Conservation (phyloP, 2,329 filamentous ascomycete genomes). For the Colletotrichum chrysophilum region DNA sequence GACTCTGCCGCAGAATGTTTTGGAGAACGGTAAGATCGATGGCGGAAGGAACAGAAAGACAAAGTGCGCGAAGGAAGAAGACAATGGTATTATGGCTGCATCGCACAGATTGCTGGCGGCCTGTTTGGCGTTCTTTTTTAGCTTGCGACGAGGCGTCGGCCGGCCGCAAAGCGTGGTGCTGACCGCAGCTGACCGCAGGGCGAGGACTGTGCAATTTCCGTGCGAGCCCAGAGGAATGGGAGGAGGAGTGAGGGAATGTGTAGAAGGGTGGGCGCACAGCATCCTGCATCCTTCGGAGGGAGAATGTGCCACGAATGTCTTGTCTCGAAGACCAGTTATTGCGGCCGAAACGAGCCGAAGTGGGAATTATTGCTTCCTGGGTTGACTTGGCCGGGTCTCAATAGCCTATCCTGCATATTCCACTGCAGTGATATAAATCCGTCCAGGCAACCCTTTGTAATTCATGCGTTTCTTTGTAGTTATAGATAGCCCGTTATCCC, state of each 20-base stretch:
- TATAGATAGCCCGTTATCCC: neutral
- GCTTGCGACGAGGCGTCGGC: constrained; percentile 11
- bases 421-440: neutral
- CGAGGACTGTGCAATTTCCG: constrained; percentile 11
- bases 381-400: neutral
- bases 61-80: neutral
- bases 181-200: constrained; percentile 21
- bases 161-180: constrained; percentile 14
- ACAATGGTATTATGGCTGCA: constrained; percentile 18
- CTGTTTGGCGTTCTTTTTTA: constrained; percentile 11
- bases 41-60: neutral
- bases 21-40: neutral
- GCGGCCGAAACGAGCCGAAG: neutral
- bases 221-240: neutral
- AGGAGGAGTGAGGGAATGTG: constrained; percentile 6
- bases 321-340: neutral
- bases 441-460: neutral
- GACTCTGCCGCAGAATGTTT: neutral
- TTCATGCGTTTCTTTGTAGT: neutral
- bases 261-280: neutral
- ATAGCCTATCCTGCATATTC: neutral
- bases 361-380: neutral
- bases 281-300: neutral
- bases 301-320: constrained; percentile 1
- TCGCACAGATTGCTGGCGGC: neutral